A percentile compares a stretch with the other conserved stretches of the same genome.
Conservation (phyloP, 2,329 filamentous ascomycete species). For the Apiospora kogelbergensis region DNA sequence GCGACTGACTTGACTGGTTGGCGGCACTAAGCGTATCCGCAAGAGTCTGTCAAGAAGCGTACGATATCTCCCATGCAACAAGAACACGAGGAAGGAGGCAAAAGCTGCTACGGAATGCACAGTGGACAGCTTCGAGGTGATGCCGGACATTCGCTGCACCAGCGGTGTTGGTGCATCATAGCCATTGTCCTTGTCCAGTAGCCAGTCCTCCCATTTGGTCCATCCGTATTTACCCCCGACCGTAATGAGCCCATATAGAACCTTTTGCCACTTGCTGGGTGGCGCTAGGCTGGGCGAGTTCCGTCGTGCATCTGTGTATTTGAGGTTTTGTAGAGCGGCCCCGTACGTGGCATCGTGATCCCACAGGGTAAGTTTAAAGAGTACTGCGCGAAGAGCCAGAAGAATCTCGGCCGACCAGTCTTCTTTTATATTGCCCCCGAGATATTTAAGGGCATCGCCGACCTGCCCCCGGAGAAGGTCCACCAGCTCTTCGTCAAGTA, state of each 20-base stretch:
- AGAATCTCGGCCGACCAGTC: constrained; percentile 87
- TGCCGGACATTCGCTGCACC: constrained; percentile 58
- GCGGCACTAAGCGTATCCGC: constrained; percentile 80
- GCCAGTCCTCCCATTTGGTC: constrained; percentile 88
- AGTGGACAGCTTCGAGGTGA: constrained; percentile 70
- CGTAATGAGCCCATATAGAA: constrained; percentile 78
- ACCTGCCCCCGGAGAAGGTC: constrained; percentile 84
- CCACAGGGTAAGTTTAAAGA: constrained; percentile 97
- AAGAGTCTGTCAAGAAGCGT: constrained; percentile 86
- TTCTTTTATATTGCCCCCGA: constrained; percentile 72
- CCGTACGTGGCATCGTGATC: constrained; percentile 95
- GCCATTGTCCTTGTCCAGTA: constrained; percentile 74
- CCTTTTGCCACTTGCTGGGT: constrained; percentile 82
- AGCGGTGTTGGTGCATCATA: constrained; percentile 60
- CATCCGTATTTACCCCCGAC: constrained; percentile 88
- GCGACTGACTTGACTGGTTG: constrained; percentile 79
- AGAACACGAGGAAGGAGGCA: constrained; percentile 83
- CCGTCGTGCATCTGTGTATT: constrained; percentile 80
- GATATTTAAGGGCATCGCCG: constrained; percentile 84
- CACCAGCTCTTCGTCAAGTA: constrained; percentile 90
- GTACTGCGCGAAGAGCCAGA: constrained; percentile 69
- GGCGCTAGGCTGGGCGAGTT: constrained; percentile 61
- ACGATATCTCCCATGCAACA: constrained; percentile 86
- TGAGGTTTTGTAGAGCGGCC: constrained; percentile 86
- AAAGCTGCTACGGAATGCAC: constrained; percentile 81